A percentile compares a stretch with the other conserved stretches of the same genome.
Evolutionary conservation across 2,329 filamentous ascomycete genomes (phyloP).

Genomic region (Apiospora rasikravindrae): DNA sequence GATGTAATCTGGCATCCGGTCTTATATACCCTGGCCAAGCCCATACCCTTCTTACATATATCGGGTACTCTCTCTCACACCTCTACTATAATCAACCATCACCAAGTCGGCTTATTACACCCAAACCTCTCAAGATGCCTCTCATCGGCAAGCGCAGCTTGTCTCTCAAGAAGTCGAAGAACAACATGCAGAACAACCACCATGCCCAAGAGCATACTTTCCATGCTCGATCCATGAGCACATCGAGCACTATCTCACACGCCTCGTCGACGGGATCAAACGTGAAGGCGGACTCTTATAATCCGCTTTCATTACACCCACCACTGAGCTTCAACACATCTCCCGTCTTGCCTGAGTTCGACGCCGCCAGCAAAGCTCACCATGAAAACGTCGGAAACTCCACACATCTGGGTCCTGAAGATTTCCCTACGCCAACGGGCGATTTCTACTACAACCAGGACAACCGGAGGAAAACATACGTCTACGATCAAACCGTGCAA

Average conservation of each 20-base stretch:
- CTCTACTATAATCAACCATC: not conserved
- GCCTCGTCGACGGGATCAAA: conserved; percentile 32
- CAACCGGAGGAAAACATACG: conserved; percentile 30
- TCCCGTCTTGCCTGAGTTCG: conserved; percentile 35
- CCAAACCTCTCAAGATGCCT: conserved; percentile 15
- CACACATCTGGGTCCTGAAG: not conserved
- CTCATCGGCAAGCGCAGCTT: not conserved
- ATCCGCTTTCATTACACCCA: conserved; percentile 40
- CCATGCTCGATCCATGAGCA: conserved; percentile 26
- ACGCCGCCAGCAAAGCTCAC: conserved; percentile 19
- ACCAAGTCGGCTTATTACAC: conserved; percentile 10
- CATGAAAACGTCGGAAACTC: conserved; percentile 25
- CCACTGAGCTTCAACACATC: conserved; percentile 39
- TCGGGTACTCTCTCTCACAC: not conserved
- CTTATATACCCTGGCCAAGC: not conserved
- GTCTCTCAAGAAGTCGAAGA: conserved; percentile 5
- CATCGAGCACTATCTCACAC: conserved; percentile 33
- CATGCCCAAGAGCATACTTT: not conserved
- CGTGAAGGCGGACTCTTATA: conserved; percentile 28
- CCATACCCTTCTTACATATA: not conserved
- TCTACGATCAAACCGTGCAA: conserved; percentile 37
- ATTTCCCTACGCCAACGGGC: not conserved
- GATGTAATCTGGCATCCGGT: not conserved
- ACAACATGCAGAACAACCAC: not conserved
- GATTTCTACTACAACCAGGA: conserved; percentile 32